Base-by-base conservation (phyloP, 106 monocot species). In the Dactylorhiza incarnata region DNA sequence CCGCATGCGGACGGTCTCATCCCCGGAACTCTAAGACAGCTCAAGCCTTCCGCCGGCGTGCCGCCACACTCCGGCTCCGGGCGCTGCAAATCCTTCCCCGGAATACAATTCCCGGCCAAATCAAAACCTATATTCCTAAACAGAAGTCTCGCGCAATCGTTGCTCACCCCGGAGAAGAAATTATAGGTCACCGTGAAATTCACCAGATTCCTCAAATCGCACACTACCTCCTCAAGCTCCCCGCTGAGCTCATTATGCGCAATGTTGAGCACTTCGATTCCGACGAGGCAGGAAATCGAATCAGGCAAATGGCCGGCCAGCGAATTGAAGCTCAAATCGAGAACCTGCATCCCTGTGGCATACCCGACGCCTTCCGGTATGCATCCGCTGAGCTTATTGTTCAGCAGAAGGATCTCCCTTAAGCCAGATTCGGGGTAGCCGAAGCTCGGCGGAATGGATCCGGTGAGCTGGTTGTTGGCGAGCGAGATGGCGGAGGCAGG, bases 361-460 rank as follows among this genome's bases (percentile, higher is more conserved):
- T 80, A 86, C 15, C 95, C 95, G 7, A 95, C 20, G 8, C 63
- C 84, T 52, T 92, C 92, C 0, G 95, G 95, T 14, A 95, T 87
- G 84, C 95, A 95, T 0, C 95, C 95, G 0, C 89, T 86, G 71
- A 95, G 91, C 71, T 72, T 86, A 79, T 95, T 95, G 85, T 95
- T 95, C 77, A 87, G 80, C 72, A 92, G 68, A 5, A 92, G 82
- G 15, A 92, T 53, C 78, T 95, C 89, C 53, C 66, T 82, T 2
- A 89, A 26, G 25, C 82, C 75, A 3, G 87, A 81, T 15, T 76
- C 79, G 58, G 59, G 29, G 79, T 73, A 82, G 72, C 85, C 82
- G 56, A 84, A 83, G 14, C 53, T 69, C 3, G 84, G 17, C n/a
- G 95, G 95, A 48, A 95, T 76, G 37, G 77, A 25, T 2, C 91